phyloP scores from a whole-genome alignment of 148 eudicot genomes.

The Amaranthus palmeri region DNA sequence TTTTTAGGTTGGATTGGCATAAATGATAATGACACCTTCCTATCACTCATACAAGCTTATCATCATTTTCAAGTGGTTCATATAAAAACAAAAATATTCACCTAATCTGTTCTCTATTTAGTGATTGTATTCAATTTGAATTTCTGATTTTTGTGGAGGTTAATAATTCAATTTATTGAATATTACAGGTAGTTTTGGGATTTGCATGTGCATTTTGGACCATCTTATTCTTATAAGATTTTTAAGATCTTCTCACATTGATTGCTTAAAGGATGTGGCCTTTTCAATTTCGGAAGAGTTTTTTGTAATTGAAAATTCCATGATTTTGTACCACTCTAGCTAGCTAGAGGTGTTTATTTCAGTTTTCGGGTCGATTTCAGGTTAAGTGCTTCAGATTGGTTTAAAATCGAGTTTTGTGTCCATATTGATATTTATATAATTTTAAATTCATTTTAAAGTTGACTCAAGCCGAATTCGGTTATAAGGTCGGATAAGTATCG shows the following conservation, averaged over 20 bases:
- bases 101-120: not conserved
- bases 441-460: no score
- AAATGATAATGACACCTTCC: constrained; percentile 16
- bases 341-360: no score
- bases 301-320: not conserved
- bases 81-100: not conserved
- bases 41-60: constrained; percentile 18
- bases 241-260: not conserved
- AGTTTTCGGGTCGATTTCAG: no score
- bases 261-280: not conserved
- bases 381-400: no score
- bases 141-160: not conserved
- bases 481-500: no score
- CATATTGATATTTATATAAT: no score
- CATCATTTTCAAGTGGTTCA: constrained; percentile 1
- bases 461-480: no score
- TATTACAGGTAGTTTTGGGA: not conserved
- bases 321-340: not conserved
- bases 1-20: not conserved
- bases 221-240: not conserved
- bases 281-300: not conserved
- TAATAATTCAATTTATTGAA: not conserved
- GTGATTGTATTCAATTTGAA: not conserved
- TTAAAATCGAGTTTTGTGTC: no score
- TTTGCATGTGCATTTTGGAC: not conserved